Conservation (phyloP, 2,329 filamentous ascomycete genomes). For the Fusarium kyushuense region DNA sequence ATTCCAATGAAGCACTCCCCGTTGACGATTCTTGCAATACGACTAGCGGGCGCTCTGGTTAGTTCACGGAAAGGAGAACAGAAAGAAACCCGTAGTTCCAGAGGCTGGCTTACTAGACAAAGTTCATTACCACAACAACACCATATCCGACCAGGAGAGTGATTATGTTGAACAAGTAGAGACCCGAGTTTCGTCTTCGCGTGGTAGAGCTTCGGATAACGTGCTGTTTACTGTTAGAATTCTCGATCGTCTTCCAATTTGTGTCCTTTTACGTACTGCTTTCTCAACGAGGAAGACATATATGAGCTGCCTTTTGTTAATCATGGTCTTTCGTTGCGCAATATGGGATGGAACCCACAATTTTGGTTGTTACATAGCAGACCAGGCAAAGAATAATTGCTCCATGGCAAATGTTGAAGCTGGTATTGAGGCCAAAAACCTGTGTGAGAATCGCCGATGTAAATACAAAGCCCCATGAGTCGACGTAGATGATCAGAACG, state of each 20-base stretch:
- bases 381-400: constrained; percentile 71
- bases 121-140: constrained; percentile 67
- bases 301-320: constrained; percentile 58
- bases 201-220: constrained; percentile 68
- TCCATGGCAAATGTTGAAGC: constrained; percentile 63
- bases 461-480: constrained; percentile 71
- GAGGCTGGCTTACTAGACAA: constrained; percentile 65
- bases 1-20: constrained; percentile 73
- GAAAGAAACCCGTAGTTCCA: background rate
- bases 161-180: constrained; percentile 72
- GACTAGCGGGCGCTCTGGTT: constrained; percentile 53
- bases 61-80: background rate
- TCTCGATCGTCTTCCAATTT: too few relatives aligned
- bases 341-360: constrained; percentile 44
- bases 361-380: constrained; percentile 74
- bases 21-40: constrained; percentile 66
- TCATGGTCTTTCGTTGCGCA: background rate
- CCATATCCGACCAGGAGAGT: constrained; percentile 64
- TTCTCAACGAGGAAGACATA: constrained; percentile 75
- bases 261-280: constrained; percentile 59
- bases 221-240: constrained; percentile 54
- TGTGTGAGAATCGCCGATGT: constrained; percentile 68
- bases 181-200: constrained; percentile 64
- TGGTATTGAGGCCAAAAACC: constrained; percentile 67
- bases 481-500: constrained; percentile 69